Percentiles rank a stretch among this genome's conserved stretches.
phyloP scores from a whole-genome alignment of 352 stramenopile genomes.

The Phytopythium helicoides region DNA sequence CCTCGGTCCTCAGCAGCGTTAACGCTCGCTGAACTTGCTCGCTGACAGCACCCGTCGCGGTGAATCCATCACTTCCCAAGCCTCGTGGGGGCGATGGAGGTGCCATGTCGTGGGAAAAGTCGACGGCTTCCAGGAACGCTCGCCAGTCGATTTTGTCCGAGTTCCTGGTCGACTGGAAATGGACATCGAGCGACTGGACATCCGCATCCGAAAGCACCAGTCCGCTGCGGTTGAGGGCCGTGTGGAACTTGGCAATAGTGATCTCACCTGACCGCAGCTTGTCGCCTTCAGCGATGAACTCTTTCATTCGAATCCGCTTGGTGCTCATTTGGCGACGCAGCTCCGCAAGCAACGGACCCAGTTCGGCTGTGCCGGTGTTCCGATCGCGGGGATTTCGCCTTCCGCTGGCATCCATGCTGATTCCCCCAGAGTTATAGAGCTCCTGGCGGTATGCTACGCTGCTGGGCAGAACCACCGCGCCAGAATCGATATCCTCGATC shows the following conservation, averaged over 20 bases:
- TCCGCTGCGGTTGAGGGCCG: constrained; percentile 76
- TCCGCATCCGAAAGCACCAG: constrained; percentile 64
- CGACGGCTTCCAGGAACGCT: constrained; percentile 57
- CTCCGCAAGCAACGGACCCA: constrained; percentile 50
- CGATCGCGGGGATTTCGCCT: constrained; percentile 28
- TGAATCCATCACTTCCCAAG: not conserved
- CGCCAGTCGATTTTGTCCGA: constrained; percentile 81
- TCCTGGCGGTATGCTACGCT: constrained; percentile 66
- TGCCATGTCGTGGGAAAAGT: constrained; percentile 31
- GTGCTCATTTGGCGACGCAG: constrained; percentile 56
- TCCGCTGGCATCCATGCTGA: constrained; percentile 21
- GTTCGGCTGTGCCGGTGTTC: constrained; percentile 19
- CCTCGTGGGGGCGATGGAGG: not conserved
- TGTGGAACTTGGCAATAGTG: constrained; percentile 84
- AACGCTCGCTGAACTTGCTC: constrained; percentile 38
- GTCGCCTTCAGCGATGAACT: constrained; percentile 79
- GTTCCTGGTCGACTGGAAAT: constrained; percentile 59
- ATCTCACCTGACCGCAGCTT: constrained; percentile 80
- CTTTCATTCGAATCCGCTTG: constrained; percentile 78
- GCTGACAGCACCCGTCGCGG: not conserved
- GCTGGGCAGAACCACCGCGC: constrained; percentile 30
- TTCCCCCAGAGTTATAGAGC: constrained; percentile 36
- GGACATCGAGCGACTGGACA: constrained; percentile 54
- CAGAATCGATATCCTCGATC: constrained; percentile 13
- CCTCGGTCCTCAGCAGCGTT: constrained; percentile 43